Percentiles rank a stretch among this genome's conserved stretches.
Conservation (phyloP, 1,284 basidiomycete species). For the Waitea zeae region DNA sequence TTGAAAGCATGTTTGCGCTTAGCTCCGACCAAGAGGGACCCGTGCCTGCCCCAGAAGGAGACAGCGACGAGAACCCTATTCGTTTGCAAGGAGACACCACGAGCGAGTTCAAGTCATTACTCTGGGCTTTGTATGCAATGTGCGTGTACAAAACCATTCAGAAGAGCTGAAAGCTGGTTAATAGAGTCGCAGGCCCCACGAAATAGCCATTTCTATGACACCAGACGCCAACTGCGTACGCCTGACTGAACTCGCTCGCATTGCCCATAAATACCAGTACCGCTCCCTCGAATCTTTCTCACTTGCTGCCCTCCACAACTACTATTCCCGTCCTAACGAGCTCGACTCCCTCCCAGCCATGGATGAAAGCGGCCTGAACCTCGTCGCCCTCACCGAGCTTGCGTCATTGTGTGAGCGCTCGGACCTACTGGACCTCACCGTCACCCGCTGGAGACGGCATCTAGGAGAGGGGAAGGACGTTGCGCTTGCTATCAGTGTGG, state of each 20-base stretch:
- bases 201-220: constrained; percentile 24
- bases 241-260: constrained; percentile 28
- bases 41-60: constrained; percentile 11
- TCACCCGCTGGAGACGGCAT: constrained; percentile 21
- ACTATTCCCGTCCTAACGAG: constrained; percentile 17
- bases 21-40: constrained; percentile 15
- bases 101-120: constrained; percentile 17
- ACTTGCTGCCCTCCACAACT: constrained; percentile 21
- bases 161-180: too few relatives aligned
- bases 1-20: constrained; percentile 19
- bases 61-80: constrained; percentile 18
- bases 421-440: constrained; percentile 21
- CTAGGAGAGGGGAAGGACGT: constrained; percentile 23
- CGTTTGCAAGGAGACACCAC: constrained; percentile 18
- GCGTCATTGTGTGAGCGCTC: constrained; percentile 25
- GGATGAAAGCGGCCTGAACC: constrained; percentile 1
- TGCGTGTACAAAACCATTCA: too few relatives aligned
- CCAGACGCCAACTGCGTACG: constrained; percentile 21
- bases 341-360: constrained; percentile 11
- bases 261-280: constrained; percentile 39
- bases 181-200: constrained; percentile 28
- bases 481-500: constrained; percentile 21
- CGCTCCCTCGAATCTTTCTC: constrained; percentile 31
- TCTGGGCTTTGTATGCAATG: constrained; percentile 19
- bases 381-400: constrained; percentile 21